Conservation (phyloP, 192 early-diverging fungal genomes). For the Coemansia sp. region DNA sequence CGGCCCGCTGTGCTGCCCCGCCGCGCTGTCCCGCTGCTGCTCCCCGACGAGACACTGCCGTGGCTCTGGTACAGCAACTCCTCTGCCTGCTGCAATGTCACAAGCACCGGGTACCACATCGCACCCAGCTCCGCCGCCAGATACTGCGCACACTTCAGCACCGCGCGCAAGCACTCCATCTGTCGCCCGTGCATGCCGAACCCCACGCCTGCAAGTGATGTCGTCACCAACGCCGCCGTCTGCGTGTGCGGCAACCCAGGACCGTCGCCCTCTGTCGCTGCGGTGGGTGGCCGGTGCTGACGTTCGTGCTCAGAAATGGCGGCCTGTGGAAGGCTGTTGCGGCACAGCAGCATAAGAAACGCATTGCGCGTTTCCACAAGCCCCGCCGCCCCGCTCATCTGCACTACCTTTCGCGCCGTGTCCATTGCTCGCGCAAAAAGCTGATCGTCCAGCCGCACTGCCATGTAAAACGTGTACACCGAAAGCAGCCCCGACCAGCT, state of each 20-base stretch:
- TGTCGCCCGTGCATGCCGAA: conserved; percentile 73
- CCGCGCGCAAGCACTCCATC: conserved; percentile 69
- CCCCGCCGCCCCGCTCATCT: conserved; percentile 76
- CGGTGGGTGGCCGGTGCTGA: conserved; percentile 4
- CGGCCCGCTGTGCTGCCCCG: background rate
- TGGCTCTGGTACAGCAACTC: conserved; percentile 60
- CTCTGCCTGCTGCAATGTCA: conserved; percentile 86
- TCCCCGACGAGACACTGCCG: background rate
- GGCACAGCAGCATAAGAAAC: conserved; percentile 82
- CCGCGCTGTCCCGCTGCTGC: background rate
- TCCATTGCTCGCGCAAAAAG: conserved; percentile 73
- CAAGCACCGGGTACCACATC: conserved; percentile 84
- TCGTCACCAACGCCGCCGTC: conserved; percentile 21
- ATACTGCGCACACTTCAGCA: conserved; percentile 69
- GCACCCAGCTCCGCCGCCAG: conserved; percentile 72
- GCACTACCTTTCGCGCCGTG: conserved; percentile 72
- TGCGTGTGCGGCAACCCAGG: background rate
- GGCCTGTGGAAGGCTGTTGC: conserved; percentile 71
- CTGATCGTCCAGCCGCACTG: conserved; percentile 77
- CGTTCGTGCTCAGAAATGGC: conserved; percentile 31
- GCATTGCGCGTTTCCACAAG: conserved; percentile 80
- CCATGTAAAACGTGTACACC: conserved; percentile 72
- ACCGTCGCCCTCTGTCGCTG: background rate
- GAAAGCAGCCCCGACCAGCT: conserved; percentile 81
- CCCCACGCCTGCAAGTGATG: conserved; percentile 18